Base-by-base conservation (phyloP, 768 basidiomycete genomes). In the Fistulinella prunicolor region DNA sequence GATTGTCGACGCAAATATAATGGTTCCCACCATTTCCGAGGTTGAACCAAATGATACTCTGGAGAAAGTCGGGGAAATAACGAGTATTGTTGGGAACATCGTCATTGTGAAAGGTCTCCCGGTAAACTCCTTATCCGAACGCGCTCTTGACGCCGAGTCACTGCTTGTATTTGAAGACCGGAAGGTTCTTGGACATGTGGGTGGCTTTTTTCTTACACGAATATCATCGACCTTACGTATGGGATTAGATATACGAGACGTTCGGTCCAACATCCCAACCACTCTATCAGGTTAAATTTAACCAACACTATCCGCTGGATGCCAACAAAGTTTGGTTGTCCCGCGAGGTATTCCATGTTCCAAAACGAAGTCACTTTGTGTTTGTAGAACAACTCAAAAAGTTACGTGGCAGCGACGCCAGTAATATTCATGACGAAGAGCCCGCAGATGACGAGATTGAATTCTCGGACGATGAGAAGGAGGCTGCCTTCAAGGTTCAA, bases 391-490 rank as follows among this genome's bases (percentile, higher is more conserved):
- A 84, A 38, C 76, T 97, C 38, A 78, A 79, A 50, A 74, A 70
- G 16, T 63, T 81, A 52, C 94, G 85, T 62, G 95, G 94, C 35
- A 93, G 89, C 54, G 95, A 98, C 57, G 95, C 95, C 19, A 92
- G 89, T 60, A 98, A 97, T 62, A 75, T 93, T 9, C 82, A 93
- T 56, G 95, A 98, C 61, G 95, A 98, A 67, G 95, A 98, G 64
- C 85, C 90, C 3, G 88, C 75, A 2, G 93, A 90, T 17, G 81
- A 91, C 46, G 95, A 97, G 61, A 60, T 90, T 24, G 95, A 98
- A 63, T 98, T 94, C 68, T 93, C 89, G 3, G 95, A 98, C 55
- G 95, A 98, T 56, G 95, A 98, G 64, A 78, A 84, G 46, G 95
- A 98, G 65, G 81, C 82, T 16, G 83, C 81, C 23, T 78, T 84